phyloP scores from a whole-genome alignment of 2,329 filamentous ascomycete genomes.

The Sporothrix variecibatus region DNA sequence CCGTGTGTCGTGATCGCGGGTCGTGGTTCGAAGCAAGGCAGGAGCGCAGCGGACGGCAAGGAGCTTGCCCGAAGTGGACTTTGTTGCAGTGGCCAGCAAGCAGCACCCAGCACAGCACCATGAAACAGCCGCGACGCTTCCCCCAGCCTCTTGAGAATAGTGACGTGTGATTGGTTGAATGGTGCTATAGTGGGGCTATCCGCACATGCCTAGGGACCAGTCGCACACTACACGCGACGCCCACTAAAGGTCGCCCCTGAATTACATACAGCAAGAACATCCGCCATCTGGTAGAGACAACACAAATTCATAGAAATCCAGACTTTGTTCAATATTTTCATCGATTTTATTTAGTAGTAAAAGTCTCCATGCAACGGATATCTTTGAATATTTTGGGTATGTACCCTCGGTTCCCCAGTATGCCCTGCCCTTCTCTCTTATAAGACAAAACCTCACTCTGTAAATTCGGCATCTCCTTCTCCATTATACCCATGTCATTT shows the following conservation, averaged over 20 bases:
- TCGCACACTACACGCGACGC: not conserved
- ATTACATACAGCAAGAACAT: not conserved
- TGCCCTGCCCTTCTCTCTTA: not conserved
- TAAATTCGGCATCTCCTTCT: not conserved
- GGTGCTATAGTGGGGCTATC: not conserved
- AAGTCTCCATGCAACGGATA: not conserved
- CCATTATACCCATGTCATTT: not conserved
- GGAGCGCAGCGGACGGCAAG: constrained; percentile 5
- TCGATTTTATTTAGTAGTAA: not conserved
- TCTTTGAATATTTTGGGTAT: not conserved
- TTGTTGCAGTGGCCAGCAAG: not conserved
- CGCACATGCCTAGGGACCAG: not conserved
- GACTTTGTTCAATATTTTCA: too few species aligned
- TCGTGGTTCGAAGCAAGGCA: not conserved
- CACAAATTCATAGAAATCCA: too few species aligned
- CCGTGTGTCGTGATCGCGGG: not conserved
- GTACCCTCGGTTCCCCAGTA: not conserved
- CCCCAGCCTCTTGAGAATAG: not conserved
- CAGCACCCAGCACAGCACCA: not conserved
- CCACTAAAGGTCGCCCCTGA: not conserved
- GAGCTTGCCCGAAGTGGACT: constrained; percentile 14
- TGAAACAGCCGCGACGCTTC: constrained; percentile 6
- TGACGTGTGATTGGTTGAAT: not conserved
- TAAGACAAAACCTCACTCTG: not conserved
- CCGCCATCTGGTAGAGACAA: too few species aligned